A percentile compares a stretch with the other conserved stretches of the same genome.
These are phyloP conservation scores for Schrenkiella parvula DNA, from an alignment of 345 rosid species.

Conservation along the genomic window DNA sequence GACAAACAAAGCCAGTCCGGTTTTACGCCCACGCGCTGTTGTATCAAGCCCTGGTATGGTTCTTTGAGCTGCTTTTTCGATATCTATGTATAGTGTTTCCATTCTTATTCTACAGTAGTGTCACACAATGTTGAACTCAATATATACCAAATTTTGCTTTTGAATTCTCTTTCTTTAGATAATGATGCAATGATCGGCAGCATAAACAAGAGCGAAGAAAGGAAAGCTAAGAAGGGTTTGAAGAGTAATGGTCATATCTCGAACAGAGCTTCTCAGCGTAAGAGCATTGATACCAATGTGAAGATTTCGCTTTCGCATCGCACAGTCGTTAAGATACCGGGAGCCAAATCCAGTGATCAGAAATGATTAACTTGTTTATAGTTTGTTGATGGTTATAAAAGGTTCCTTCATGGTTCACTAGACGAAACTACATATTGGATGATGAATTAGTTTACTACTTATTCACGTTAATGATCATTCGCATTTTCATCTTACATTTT, in stretches of 20 bases:
- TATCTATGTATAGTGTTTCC: not conserved
- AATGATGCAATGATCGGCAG: constrained; percentile 31
- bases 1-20: constrained; percentile 17
- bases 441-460: not conserved
- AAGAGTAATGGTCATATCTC: not conserved
- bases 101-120: not conserved
- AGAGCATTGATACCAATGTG: constrained; percentile 7
- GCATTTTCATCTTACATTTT: not conserved
- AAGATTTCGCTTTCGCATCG: not conserved
- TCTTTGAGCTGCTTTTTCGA: not conserved
- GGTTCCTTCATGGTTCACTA: not conserved
- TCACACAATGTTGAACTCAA: not conserved
- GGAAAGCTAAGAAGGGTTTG: constrained; percentile 21
- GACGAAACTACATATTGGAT: not conserved
- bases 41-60: constrained; percentile 32
- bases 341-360: not conserved
- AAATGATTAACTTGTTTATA: not conserved
- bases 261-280: constrained; percentile 13
- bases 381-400: not conserved
- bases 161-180: not conserved
- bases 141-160: not conserved
- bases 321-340: not conserved
- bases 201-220: constrained; percentile 29
- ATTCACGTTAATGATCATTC: not conserved
- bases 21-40: constrained; percentile 32